Conservation (phyloP, 2,329 filamentous ascomycete genomes). For the Cordyceps cateniannulata region DNA sequence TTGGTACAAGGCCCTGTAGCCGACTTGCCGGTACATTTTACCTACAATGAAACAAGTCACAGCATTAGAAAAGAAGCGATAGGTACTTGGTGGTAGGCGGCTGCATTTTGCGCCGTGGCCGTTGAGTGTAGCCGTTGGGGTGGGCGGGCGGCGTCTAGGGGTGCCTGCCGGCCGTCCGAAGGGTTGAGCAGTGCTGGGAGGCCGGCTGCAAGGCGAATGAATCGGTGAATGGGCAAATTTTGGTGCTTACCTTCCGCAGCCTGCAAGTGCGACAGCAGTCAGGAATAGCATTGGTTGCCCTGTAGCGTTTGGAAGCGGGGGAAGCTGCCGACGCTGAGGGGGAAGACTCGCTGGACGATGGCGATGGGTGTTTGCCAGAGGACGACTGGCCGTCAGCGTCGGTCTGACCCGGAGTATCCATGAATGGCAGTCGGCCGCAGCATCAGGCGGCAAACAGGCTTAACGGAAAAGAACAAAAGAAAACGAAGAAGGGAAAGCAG, state of each 20-base stretch:
- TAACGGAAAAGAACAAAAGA: background rate
- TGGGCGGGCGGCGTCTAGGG: background rate
- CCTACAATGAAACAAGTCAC: slow-evolving; percentile 20
- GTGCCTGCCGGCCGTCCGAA: background rate
- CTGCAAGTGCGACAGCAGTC: slow-evolving; percentile 33
- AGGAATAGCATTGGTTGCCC: slow-evolving; percentile 20
- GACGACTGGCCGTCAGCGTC: background rate
- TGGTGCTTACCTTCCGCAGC: slow-evolving; percentile 28
- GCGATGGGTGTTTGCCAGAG: slow-evolving; percentile 1
- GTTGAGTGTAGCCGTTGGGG: background rate
- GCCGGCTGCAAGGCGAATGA: background rate
- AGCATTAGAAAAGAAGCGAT: background rate
- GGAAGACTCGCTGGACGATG: slow-evolving; percentile 11
- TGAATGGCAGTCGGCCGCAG: background rate
- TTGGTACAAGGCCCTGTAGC: slow-evolving; percentile 30
- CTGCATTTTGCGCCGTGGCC: background rate
- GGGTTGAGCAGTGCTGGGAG: background rate
- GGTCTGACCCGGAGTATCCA: slow-evolving; percentile 2
- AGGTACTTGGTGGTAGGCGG: background rate
- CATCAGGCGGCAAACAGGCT: background rate
- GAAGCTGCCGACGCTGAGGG: slow-evolving; percentile 15
- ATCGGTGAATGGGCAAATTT: background rate
- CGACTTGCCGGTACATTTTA: slow-evolving; percentile 36
- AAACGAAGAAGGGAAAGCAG: background rate
- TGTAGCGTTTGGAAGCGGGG: slow-evolving; percentile 26